A percentile compares a stretch with the other conserved stretches of the same genome.
Conservation (phyloP, 306 rosid genomes). For the Vigna trinervia region DNA sequence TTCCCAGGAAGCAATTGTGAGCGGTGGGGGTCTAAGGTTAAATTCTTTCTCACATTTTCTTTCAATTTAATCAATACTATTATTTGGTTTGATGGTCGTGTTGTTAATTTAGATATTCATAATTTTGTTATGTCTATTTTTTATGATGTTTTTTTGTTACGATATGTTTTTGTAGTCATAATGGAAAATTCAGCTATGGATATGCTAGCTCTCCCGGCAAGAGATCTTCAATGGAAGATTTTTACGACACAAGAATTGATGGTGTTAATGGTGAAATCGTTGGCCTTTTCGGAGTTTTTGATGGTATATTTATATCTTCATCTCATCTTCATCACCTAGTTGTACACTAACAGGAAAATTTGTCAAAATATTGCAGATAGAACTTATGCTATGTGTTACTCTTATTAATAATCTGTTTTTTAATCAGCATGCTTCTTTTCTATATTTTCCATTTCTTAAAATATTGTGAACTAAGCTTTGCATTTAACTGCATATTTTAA, state of each 20-base stretch:
- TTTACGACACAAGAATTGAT: constrained; percentile 91
- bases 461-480: not conserved
- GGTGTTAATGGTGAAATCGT: constrained; percentile 90
- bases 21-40: constrained; percentile 95
- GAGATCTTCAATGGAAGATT: constrained; percentile 97
- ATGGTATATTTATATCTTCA: constrained; percentile 60
- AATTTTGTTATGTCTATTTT: no score
- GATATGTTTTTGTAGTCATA: constrained; percentile 64
- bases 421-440: not conserved
- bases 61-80: not conserved
- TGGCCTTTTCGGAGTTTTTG: constrained; percentile 97
- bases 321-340: not conserved
- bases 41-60: constrained; percentile 13
- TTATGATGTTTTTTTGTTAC: constrained; percentile 16
- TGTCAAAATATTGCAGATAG: constrained; percentile 17
- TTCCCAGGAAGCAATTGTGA: constrained; percentile 72
- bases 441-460: constrained; percentile 9
- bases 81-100: not conserved
- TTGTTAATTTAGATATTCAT: not conserved
- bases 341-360: not conserved
- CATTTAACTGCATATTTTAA: not conserved
- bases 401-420: not conserved
- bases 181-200: constrained; percentile 93
- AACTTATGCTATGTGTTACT: not conserved
- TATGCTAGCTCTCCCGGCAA: constrained; percentile 95